Evolutionary conservation across 2,329 filamentous ascomycete genomes (phyloP).

Genomic region (Periglandula ipomoeae): DNA sequence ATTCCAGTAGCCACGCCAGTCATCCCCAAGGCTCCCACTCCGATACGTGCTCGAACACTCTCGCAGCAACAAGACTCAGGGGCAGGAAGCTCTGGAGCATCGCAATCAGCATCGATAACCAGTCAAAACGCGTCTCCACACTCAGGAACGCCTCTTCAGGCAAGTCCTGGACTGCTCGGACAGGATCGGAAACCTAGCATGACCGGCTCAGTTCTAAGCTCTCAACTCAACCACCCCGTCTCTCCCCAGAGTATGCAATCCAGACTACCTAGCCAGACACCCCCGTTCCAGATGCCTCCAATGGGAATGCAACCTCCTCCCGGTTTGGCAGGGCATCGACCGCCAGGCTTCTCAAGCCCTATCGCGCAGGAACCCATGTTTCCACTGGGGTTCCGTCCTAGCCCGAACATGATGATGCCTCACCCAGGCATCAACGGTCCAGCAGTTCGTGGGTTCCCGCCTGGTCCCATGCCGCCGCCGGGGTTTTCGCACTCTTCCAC

Average conservation of each 20-base stretch:
- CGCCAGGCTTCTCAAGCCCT: conserved; percentile 46
- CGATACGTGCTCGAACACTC: conserved; percentile 63
- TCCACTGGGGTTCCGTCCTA: conserved; percentile 36
- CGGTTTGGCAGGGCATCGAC: conserved; percentile 25
- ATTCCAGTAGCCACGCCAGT: conserved; percentile 70
- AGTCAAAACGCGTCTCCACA: conserved; percentile 53
- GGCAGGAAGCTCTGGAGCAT: conserved; percentile 59
- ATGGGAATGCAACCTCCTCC: conserved; percentile 44
- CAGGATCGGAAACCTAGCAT: conserved; percentile 54
- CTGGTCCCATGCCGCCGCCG: conserved; percentile 26
- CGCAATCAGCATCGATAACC: conserved; percentile 47
- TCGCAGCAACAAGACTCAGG: conserved; percentile 76
- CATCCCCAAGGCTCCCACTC: conserved; percentile 73
- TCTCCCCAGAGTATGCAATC: conserved; percentile 44
- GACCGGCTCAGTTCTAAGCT: conserved; percentile 18
- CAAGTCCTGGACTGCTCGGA: conserved; percentile 54
- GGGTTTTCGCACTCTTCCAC: conserved; percentile 23
- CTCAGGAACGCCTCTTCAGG: conserved; percentile 53
- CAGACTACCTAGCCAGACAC: conserved; percentile 26
- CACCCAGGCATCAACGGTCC: conserved; percentile 43
- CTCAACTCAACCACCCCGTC: conserved; percentile 31
- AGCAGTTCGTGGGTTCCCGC: conserved; percentile 33
- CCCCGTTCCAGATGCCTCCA: conserved; percentile 47
- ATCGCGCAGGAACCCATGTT: conserved; percentile 45
- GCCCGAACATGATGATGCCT: conserved; percentile 36